Percentiles rank a stretch among this genome's conserved stretches.
These are phyloP conservation scores for Tilletia indica DNA, from an alignment of 1,284 basidiomycete genomes.

Conservation along the genomic window DNA sequence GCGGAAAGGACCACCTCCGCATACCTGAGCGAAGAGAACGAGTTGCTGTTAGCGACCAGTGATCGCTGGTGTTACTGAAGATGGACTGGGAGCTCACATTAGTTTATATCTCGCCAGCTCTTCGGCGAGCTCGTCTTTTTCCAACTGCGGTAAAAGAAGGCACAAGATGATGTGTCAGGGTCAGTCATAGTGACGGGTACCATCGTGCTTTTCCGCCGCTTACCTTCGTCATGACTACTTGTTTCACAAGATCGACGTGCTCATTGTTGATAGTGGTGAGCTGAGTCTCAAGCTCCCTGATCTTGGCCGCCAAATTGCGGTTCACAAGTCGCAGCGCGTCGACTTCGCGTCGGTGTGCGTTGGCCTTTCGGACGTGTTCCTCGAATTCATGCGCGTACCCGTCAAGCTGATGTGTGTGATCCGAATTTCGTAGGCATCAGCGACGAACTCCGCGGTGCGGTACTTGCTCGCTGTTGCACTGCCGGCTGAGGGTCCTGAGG, in stretches of 20 bases:
- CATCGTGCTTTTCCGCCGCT: background rate
- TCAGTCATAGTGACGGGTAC: background rate
- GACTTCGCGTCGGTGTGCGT: conserved; percentile 48
- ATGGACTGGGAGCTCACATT: conserved; percentile 31
- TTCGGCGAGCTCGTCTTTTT: conserved; percentile 54
- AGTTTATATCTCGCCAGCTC: conserved; percentile 52
- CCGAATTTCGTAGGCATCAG: conserved; percentile 48
- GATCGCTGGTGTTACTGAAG: background rate
- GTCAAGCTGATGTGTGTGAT: conserved; percentile 49
- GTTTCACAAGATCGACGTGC: conserved; percentile 53
- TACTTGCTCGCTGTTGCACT: conserved; percentile 6
- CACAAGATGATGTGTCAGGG: background rate
- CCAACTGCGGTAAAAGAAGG: conserved; percentile 38
- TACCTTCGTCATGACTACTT: conserved; percentile 17
- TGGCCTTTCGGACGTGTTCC: conserved; percentile 42
- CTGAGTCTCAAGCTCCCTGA: conserved; percentile 50
- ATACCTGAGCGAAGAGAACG: conserved; percentile 22
- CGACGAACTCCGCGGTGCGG: conserved; percentile 43
- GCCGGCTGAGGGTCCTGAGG: conserved; percentile 2
- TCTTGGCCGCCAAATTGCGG: conserved; percentile 42
- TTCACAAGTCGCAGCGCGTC: conserved; percentile 52
- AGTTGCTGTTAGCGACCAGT: background rate
- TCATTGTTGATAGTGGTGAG: conserved; percentile 43
- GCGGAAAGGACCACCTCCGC: conserved; percentile 37
- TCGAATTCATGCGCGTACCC: conserved; percentile 50